Conservation (phyloP, 2,329 filamentous ascomycete species). For the Neonectria hederae region DNA sequence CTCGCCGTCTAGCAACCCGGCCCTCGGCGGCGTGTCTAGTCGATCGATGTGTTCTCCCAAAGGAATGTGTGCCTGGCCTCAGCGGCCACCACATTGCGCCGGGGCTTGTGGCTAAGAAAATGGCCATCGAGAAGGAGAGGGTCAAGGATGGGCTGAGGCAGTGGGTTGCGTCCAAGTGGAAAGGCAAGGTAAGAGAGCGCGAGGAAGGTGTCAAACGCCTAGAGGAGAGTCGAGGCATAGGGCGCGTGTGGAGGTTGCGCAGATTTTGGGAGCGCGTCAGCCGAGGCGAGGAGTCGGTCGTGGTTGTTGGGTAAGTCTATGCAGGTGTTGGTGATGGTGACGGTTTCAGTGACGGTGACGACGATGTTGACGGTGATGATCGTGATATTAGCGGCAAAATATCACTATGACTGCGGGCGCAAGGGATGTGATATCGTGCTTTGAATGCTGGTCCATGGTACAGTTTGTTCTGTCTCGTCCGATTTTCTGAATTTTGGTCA, state of each 20-base stretch:
- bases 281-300: conserved; percentile 46
- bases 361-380: background rate
- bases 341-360: conserved; percentile 1
- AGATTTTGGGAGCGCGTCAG: conserved; percentile 73
- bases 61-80: conserved; percentile 66
- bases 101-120: conserved; percentile 68
- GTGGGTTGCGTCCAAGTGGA: conserved; percentile 71
- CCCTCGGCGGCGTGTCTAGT: conserved; percentile 70
- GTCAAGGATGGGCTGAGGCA: conserved; percentile 72
- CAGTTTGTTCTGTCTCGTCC: background rate
- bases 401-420: background rate
- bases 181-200: conserved; percentile 59
- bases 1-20: conserved; percentile 67
- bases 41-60: conserved; percentile 70
- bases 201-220: conserved; percentile 57
- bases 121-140: conserved; percentile 71
- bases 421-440: background rate
- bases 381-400: background rate
- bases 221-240: conserved; percentile 63
- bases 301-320: conserved; percentile 32
- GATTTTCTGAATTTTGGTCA: background rate
- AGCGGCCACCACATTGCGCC: conserved; percentile 61
- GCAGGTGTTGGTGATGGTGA: background rate
- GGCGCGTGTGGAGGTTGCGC: conserved; percentile 68
- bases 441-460: background rate